Evolutionary conservation across 768 basidiomycete genomes (phyloP).

Genomic region (Podaxis carcinomalis): DNA sequence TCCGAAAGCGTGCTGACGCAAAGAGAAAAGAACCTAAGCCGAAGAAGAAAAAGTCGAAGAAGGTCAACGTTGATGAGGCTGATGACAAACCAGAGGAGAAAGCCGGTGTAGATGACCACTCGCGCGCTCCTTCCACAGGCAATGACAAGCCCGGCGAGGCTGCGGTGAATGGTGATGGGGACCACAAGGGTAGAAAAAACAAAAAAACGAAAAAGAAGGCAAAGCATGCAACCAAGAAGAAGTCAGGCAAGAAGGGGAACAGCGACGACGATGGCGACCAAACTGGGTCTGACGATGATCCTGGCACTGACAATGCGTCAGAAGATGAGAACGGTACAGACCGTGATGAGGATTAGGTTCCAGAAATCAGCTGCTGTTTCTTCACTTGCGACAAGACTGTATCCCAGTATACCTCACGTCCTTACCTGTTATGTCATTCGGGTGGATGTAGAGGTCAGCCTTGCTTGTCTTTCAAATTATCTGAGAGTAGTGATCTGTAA

Average conservation of each 20-base stretch:
- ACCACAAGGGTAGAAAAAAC: not conserved
- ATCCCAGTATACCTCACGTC: too few species aligned
- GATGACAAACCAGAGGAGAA: not conserved
- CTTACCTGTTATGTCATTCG: too few species aligned
- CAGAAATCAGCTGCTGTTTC: too few species aligned
- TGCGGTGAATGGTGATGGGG: not conserved
- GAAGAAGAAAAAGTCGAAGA: not conserved
- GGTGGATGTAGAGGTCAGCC: too few species aligned
- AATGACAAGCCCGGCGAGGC: not conserved
- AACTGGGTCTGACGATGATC: not conserved
- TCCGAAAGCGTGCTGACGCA: not conserved
- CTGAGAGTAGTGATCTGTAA: too few species aligned
- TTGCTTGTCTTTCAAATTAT: too few species aligned
- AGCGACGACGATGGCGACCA: not conserved
- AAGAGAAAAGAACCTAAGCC: not conserved
- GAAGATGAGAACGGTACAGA: not conserved
- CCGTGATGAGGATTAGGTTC: not conserved
- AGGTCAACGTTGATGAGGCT: not conserved
- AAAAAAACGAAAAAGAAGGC: not conserved
- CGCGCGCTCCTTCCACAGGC: not conserved
- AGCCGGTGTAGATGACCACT: not conserved
- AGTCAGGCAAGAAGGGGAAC: not conserved
- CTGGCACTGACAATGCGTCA: not conserved
- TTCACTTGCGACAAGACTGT: too few species aligned
- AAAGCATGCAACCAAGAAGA: not conserved